Conservation (phyloP, 371 early-diverging fungal genomes). For the Haplosporangium sp. region DNA sequence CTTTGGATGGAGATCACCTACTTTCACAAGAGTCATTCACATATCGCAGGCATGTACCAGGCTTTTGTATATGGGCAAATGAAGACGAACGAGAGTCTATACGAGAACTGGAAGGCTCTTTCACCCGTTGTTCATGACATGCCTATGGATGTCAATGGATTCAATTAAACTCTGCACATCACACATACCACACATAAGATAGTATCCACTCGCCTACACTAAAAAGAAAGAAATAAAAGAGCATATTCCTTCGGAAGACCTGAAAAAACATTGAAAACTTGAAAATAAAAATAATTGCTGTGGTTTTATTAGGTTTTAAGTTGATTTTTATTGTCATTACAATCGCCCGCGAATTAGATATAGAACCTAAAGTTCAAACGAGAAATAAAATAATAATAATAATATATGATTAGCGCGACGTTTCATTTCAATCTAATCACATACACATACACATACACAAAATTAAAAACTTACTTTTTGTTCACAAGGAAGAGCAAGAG, state of each 20-base stretch:
- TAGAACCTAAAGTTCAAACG: conserved; percentile 11
- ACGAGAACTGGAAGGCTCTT: conserved; percentile 72
- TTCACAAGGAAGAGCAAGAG: conserved; percentile 94
- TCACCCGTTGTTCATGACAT: conserved; percentile 61
- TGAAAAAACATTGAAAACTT: too few relatives aligned
- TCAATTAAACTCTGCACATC: conserved; percentile 14
- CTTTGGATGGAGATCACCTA: conserved; percentile 52
- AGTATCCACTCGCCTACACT: too few relatives aligned
- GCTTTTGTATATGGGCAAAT: conserved; percentile 72
- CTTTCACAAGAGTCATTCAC: conserved; percentile 63
- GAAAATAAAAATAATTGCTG: too few relatives aligned
- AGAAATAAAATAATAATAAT: neutral
- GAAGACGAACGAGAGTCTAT: conserved; percentile 62
- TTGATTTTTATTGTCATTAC: too few relatives aligned
- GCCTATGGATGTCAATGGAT: conserved; percentile 57
- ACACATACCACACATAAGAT: neutral
- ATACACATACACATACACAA: too few relatives aligned
- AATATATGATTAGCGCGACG: neutral
- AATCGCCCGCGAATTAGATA: conserved; percentile 6
- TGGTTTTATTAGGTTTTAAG: too few relatives aligned
- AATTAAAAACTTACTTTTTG: conserved; percentile 82
- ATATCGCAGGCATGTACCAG: conserved; percentile 72
- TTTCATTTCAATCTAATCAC: neutral
- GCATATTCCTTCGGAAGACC: too few relatives aligned
- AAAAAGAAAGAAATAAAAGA: too few relatives aligned